These are phyloP conservation scores for Carpinus fangiana DNA, from an alignment of 306 rosid species.

Conservation along the genomic window DNA sequence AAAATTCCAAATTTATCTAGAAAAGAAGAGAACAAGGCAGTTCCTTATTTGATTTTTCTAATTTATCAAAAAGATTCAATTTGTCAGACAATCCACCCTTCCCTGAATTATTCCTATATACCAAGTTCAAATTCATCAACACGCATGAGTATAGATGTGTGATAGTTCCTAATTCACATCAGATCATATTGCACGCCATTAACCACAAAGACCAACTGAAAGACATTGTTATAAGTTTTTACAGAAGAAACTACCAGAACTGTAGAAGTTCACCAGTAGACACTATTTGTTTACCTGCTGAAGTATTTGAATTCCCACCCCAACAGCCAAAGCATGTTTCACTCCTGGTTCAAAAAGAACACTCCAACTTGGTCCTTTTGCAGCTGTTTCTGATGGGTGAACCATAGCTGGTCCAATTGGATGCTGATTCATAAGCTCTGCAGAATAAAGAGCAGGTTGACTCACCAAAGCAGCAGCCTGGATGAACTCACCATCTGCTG, in stretches of 20 bases:
- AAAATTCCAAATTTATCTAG: not conserved
- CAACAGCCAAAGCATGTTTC: constrained; percentile 77
- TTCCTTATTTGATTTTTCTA: not conserved
- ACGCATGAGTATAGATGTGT: not conserved
- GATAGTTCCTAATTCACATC: not conserved
- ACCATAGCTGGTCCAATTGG: constrained; percentile 75
- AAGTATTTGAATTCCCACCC: constrained; percentile 87
- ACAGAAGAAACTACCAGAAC: not conserved
- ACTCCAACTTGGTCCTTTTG: constrained; percentile 50
- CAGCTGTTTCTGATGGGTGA: constrained; percentile 39
- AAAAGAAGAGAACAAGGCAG: not conserved
- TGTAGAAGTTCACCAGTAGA: constrained; percentile 13
- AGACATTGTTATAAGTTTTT: not conserved
- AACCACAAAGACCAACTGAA: not conserved
- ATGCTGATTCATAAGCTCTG: constrained; percentile 59
- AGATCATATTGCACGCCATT: constrained; percentile 1
- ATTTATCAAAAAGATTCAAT: not conserved
- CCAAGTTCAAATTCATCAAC: not conserved
- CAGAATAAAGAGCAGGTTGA: constrained; percentile 51
- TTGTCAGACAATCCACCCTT: not conserved
- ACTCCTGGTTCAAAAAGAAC: constrained; percentile 86
- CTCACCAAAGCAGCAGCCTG: constrained; percentile 84
- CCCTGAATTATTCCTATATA: not conserved
- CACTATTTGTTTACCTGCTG: constrained; percentile 67
- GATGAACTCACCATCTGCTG: constrained; percentile 55